phyloP scores from a whole-genome alignment of 2,329 filamentous ascomycete species.

The Pezicula radicicola region DNA sequence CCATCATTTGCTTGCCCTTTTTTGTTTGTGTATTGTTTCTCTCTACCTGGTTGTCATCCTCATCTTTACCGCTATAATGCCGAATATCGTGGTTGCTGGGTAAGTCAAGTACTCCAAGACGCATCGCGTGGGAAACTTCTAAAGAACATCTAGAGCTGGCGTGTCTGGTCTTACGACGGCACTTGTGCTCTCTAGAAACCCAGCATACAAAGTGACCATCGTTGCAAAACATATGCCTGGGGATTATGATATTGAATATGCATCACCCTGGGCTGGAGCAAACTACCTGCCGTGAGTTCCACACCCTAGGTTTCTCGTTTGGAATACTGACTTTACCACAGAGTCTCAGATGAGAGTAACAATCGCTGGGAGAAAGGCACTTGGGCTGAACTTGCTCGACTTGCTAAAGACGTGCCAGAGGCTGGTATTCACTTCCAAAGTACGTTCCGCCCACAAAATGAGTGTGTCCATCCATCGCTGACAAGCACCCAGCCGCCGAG shows the following conservation, averaged over 20 bases:
- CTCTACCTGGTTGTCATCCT: neutral
- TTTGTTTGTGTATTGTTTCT: neutral
- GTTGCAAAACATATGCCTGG: constrained; percentile 89
- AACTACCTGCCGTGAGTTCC: constrained; percentile 69
- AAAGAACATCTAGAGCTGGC: constrained; percentile 47
- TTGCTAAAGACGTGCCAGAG: constrained; percentile 66
- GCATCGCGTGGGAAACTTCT: neutral
- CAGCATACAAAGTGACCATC: constrained; percentile 60
- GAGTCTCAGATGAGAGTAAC: constrained; percentile 40
- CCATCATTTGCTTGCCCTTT: neutral
- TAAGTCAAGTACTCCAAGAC: constrained; percentile 16
- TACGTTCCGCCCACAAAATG: constrained; percentile 24
- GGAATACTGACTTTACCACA: constrained; percentile 18
- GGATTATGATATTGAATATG: constrained; percentile 88
- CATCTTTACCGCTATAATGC: constrained; percentile 15
- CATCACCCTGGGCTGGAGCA: constrained; percentile 84
- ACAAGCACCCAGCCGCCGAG: constrained; percentile 34
- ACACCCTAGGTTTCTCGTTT: neutral
- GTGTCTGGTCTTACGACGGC: constrained; percentile 66
- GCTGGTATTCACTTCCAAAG: constrained; percentile 79
- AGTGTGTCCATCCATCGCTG: neutral
- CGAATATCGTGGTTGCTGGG: constrained; percentile 36
- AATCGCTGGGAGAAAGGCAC: constrained; percentile 61
- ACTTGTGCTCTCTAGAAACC: constrained; percentile 54
- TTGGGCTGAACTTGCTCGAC: constrained; percentile 58